A percentile compares a stretch with the other conserved stretches of the same genome.
phyloP scores from a whole-genome alignment of 805 yeast genomes.

The Wickerhamomyces strasburgensis region DNA sequence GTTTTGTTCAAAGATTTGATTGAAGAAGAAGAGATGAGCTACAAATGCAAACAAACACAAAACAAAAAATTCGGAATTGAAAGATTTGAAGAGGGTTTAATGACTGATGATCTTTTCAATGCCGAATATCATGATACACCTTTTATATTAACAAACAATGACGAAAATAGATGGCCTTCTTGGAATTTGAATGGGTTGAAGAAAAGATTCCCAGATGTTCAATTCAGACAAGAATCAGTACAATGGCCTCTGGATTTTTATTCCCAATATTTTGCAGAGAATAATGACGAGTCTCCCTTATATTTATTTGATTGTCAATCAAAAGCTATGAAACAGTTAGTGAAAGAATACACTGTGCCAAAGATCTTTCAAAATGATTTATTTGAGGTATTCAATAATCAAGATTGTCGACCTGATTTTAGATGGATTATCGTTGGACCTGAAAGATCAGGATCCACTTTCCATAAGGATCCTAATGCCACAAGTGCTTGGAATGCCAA shows the following conservation, averaged over 20 bases:
- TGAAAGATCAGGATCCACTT: conserved; percentile 75
- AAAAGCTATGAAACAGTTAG: conserved; percentile 54
- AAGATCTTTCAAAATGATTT: conserved; percentile 51
- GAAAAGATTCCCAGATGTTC: conserved; percentile 49
- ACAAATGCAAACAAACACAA: conserved; percentile 17
- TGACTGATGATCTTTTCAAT: conserved; percentile 45
- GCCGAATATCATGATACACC: conserved; percentile 48
- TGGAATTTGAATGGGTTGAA: conserved; percentile 54
- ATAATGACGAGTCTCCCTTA: conserved; percentile 78
- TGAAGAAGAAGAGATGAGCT: conserved; percentile 36
- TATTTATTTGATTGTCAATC: conserved; percentile 82
- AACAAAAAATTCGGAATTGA: conserved; percentile 38
- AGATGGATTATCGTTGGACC: conserved; percentile 93
- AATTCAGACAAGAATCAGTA: conserved; percentile 81
- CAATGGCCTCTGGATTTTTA: conserved; percentile 69
- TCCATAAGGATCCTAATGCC: conserved; percentile 89
- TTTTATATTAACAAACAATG: conserved; percentile 45
- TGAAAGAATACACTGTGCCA: conserved; percentile 52
- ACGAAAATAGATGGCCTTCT: conserved; percentile 49
- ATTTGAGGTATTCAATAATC: conserved; percentile 47
- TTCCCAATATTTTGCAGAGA: conserved; percentile 51
- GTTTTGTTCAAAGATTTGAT: conserved; percentile 44
- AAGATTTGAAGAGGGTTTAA: conserved; percentile 40
- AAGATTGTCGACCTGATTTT: conserved; percentile 71
- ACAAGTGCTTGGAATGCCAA: conserved; percentile 91